Percentiles rank a stretch among this genome's conserved stretches.
phyloP scores from a whole-genome alignment of 1,139 yeast genomes.

The Candida albicans region DNA sequence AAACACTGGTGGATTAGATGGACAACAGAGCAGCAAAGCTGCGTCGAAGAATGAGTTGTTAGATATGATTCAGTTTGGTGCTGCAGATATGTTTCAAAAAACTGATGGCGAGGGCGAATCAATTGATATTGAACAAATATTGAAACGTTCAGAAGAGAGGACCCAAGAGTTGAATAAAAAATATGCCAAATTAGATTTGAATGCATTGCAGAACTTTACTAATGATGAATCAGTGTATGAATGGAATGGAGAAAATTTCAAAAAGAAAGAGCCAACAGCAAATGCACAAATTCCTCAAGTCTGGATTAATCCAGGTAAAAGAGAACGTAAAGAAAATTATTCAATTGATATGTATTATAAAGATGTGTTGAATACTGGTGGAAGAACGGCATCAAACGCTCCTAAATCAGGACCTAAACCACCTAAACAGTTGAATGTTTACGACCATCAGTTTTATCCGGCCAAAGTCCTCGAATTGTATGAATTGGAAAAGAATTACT shows the following conservation, averaged over 20 bases:
- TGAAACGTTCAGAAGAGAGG: slow-evolving; percentile 61
- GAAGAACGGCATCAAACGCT: slow-evolving; percentile 37
- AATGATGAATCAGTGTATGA: slow-evolving; percentile 71
- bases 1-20: slow-evolving; percentile 35
- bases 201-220: slow-evolving; percentile 73
- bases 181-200: slow-evolving; percentile 66
- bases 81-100: slow-evolving; percentile 58
- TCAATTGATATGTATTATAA: slow-evolving; percentile 78
- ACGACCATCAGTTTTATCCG: slow-evolving; percentile 75
- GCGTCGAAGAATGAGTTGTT: slow-evolving; percentile 68
- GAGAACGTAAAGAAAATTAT: slow-evolving; percentile 78
- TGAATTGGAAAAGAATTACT: slow-evolving; percentile 65
- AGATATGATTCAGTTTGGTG: slow-evolving; percentile 82
- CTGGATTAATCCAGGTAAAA: slow-evolving; percentile 74
- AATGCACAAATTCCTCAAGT: slow-evolving; percentile 45
- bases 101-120: slow-evolving; percentile 36
- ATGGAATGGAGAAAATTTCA: slow-evolving; percentile 84
- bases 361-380: slow-evolving; percentile 73
- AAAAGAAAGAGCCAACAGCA: slow-evolving; percentile 55
- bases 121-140: slow-evolving; percentile 61
- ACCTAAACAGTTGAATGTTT: slow-evolving; percentile 67
- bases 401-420: slow-evolving; percentile 53
- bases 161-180: slow-evolving; percentile 63
- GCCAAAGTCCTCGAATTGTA: slow-evolving; percentile 58
- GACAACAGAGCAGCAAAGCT: slow-evolving; percentile 41